Base-by-base conservation (phyloP, 768 basidiomycete species). In the Coprinopsis cinerea region DNA sequence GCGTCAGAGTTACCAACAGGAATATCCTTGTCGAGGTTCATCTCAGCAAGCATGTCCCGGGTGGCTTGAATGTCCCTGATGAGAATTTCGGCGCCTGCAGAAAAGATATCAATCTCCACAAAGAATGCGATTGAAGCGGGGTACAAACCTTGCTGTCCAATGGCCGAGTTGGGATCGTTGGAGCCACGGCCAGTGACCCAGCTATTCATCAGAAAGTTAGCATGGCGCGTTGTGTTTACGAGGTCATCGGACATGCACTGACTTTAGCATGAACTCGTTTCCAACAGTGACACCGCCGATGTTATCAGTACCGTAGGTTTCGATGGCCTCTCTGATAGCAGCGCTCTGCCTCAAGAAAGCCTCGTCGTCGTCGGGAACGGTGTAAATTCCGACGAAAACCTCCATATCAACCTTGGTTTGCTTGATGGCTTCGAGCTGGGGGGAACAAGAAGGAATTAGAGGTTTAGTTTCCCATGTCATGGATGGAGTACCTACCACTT, bases 211-310 rank as follows among this genome's bases (percentile, higher is more conserved):
- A 20, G 2, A 24, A 51, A 55, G 47, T 37, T 25, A 35, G 36
- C 6, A 20, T 24, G 15, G 15, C 4, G 9, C 26, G 6, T 15
- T 2, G 28, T 11, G 10, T n/a, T n/a, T 41, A 20, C n/a, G 11
- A 47, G 37, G 50, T 7, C 52, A 22, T 25, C 10, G 13, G 3
- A 15, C 10, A 30, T 45, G 39, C 3, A 68, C 75, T 24, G 51
- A 85, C 82, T 92, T 81, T 53, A 92, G 78, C 65, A 92, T 88
- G 61, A 81, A 91, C 67, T 95, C 92, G 61, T 96, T 95, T 17
- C 95, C 93, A 37, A 96, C 92, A 9, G 85, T 92, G 24, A 96
- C 59, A 14, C 95, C 95, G 0, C 68, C 71, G 53, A 98, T 76
- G 58, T 92, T 67, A 51, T 80, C 78, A 1, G 78, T 73, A 34